A percentile compares a stretch with the other conserved stretches of the same genome.
These are phyloP conservation scores for Aspergillus sclerotioniger DNA, from an alignment of 495 filamentous ascomycete species.

Conservation along the genomic window DNA sequence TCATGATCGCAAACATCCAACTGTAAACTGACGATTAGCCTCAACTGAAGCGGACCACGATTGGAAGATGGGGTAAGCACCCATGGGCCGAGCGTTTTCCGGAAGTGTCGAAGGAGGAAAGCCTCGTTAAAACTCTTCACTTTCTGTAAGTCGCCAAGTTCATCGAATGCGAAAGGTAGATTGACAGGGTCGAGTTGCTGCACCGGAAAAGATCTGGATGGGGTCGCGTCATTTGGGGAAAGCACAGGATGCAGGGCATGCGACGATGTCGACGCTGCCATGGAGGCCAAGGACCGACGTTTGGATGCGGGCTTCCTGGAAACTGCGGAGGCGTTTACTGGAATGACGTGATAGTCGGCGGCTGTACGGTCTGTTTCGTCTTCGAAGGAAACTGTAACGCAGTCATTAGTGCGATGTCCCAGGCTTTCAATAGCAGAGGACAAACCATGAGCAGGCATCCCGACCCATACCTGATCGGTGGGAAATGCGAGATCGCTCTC, in stretches of 20 bases:
- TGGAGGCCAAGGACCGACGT: constrained; percentile 28
- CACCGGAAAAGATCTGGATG: constrained; percentile 11
- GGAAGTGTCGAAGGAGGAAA: constrained; percentile 42
- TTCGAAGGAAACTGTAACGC: constrained; percentile 35
- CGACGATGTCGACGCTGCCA: constrained; percentile 25
- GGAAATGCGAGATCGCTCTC: constrained; percentile 43
- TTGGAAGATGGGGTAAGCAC: constrained; percentile 18
- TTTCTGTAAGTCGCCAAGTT: constrained; percentile 25
- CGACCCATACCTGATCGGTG: constrained; percentile 39
- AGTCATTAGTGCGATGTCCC: not conserved
- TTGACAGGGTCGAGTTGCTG: constrained; percentile 22
- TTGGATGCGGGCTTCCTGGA: constrained; percentile 27
- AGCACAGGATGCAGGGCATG: constrained; percentile 14
- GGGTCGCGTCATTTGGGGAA: constrained; percentile 15
- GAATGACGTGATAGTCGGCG: constrained; percentile 39
- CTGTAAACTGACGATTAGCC: constrained; percentile 17
- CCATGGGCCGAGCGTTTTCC: constrained; percentile 38
- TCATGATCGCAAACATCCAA: constrained; percentile 41
- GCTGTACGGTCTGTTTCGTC: constrained; percentile 45
- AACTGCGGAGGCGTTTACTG: constrained; percentile 20
- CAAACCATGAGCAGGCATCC: constrained; percentile 33
- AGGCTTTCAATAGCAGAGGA: not conserved
- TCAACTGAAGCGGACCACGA: not conserved
- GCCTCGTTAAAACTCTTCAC: constrained; percentile 38
- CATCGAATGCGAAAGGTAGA: constrained; percentile 19